These are phyloP conservation scores for Crithidia bombi DNA, from an alignment of 208 protist species.

Conservation along the genomic window DNA sequence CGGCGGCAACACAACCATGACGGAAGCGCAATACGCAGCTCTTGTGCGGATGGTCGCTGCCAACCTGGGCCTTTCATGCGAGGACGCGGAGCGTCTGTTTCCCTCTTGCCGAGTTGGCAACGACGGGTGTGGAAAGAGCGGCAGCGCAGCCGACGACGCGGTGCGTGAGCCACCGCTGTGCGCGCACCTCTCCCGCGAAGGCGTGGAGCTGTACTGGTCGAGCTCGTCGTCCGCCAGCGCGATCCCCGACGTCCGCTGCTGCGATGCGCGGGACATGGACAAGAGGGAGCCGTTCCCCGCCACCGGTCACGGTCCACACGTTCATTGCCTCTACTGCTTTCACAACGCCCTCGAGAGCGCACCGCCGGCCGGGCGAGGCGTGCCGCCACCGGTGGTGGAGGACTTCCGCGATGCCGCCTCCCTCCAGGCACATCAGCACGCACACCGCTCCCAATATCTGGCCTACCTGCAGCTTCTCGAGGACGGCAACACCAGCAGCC, in stretches of 20 bases:
- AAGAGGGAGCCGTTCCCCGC: slow-evolving; percentile 21
- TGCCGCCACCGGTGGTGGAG: slow-evolving; percentile 35
- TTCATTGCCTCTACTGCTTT: slow-evolving; percentile 66
- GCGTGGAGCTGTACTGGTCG: slow-evolving; percentile 26
- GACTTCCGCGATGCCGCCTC: slow-evolving; percentile 29
- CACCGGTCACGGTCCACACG: slow-evolving; percentile 30
- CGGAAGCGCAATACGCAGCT: slow-evolving; percentile 27
- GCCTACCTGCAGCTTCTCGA: slow-evolving; percentile 46
- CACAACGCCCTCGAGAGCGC: slow-evolving; percentile 15
- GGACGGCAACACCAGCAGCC: slow-evolving; percentile 20
- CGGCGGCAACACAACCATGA: slow-evolving; percentile 17
- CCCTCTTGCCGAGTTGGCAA: slow-evolving; percentile 11
- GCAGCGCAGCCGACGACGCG: not conserved
- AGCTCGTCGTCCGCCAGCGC: not conserved
- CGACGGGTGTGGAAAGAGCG: too few relatives aligned
- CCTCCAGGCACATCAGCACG: slow-evolving; percentile 29
- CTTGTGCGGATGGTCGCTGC: slow-evolving; percentile 33
- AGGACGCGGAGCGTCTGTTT: slow-evolving; percentile 23
- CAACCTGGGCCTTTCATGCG: slow-evolving; percentile 16
- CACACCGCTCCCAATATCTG: slow-evolving; percentile 24
- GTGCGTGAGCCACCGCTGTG: slow-evolving; percentile 35
- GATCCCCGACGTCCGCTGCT: slow-evolving; percentile 35
- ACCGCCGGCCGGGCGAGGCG: slow-evolving; percentile 18
- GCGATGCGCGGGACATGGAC: slow-evolving; percentile 25
- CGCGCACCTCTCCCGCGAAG: slow-evolving; percentile 58